Evolutionary conservation across 352 stramenopile species (phyloP).

Genomic region (Pseudoperonospora humuli): DNA sequence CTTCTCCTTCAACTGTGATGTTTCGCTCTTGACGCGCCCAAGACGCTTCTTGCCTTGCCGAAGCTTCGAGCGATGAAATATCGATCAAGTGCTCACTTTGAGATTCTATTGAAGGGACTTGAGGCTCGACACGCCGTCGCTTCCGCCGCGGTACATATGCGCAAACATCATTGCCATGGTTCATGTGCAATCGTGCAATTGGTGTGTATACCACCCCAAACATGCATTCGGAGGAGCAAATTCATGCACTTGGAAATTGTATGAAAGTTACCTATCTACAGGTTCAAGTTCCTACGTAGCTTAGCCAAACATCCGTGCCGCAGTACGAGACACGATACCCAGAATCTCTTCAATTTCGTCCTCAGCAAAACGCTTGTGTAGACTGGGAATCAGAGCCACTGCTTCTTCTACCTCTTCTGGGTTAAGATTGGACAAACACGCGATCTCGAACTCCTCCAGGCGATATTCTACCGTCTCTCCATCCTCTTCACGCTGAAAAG

Average conservation of each 20-base stretch:
- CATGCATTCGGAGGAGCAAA: neutral
- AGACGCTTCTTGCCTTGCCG: conserved; percentile 25
- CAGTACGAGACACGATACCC: conserved; percentile 79
- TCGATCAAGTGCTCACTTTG: neutral
- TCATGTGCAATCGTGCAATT: neutral
- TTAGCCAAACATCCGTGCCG: conserved; percentile 81
- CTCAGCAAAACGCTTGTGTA: conserved; percentile 84
- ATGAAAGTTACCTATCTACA: neutral
- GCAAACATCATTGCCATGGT: conserved; percentile 3
- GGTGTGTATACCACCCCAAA: neutral
- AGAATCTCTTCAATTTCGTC: conserved; percentile 89
- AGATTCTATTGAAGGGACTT: neutral
- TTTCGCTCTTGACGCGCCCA: conserved; percentile 51
- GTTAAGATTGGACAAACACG: conserved; percentile 86
- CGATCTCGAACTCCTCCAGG: conserved; percentile 87
- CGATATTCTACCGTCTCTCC: conserved; percentile 63
- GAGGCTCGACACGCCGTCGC: conserved; percentile 18
- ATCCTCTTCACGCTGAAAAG: conserved; percentile 74
- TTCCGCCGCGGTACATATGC: conserved; percentile 41
- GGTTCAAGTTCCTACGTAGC: neutral
- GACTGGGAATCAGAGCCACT: conserved; percentile 80
- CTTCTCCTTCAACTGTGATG: conserved; percentile 31
- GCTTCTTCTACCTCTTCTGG: conserved; percentile 85
- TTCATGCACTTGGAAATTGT: neutral
- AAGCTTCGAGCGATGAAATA: neutral